Percentiles rank a stretch among this genome's conserved stretches.
Evolutionary conservation across 2,329 filamentous ascomycete species (phyloP).

Genomic region (Exophiala aquamarina): DNA sequence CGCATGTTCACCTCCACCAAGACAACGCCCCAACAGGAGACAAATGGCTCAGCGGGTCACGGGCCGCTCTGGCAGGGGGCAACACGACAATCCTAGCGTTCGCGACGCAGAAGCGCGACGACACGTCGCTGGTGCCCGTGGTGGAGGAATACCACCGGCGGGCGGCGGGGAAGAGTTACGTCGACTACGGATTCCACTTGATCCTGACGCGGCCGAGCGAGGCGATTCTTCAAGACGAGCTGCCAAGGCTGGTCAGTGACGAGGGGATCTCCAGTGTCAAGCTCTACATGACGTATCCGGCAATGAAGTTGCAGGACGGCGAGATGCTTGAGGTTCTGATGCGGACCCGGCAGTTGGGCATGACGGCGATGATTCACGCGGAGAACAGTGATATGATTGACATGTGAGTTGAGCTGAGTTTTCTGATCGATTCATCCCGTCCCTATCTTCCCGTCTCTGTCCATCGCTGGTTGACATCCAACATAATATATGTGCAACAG

Average conservation of each 20-base stretch:
- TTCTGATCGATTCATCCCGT: too few relatives aligned
- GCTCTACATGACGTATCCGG: slow-evolving; percentile 50
- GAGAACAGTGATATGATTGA: slow-evolving; percentile 49
- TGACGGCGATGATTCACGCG: slow-evolving; percentile 51
- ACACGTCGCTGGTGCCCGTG: slow-evolving; percentile 47
- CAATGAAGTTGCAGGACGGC: slow-evolving; percentile 40
- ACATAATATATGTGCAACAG: slow-evolving; percentile 31
- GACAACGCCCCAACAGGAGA: slow-evolving; percentile 46
- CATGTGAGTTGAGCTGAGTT: slow-evolving; percentile 19
- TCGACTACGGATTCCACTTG: slow-evolving; percentile 56
- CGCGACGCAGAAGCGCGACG: slow-evolving; percentile 52
- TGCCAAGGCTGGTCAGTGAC: slow-evolving; percentile 37
- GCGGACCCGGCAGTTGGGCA: slow-evolving; percentile 39
- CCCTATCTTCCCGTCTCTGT: background rate
- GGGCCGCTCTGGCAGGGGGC: slow-evolving; percentile 58
- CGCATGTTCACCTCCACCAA: slow-evolving; percentile 51
- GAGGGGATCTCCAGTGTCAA: slow-evolving; percentile 48
- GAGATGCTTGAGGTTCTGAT: slow-evolving; percentile 46
- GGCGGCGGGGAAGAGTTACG: slow-evolving; percentile 49
- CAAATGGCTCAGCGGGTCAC: slow-evolving; percentile 50
- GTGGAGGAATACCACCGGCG: slow-evolving; percentile 50
- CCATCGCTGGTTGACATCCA: too few relatives aligned
- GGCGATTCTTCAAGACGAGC: slow-evolving; percentile 38
- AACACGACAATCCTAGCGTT: slow-evolving; percentile 61
- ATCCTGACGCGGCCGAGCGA: slow-evolving; percentile 38